These are phyloP conservation scores for Cyclostephanos invisitatus DNA, from an alignment of 108 stramenopile genomes.

Conservation along the genomic window DNA sequence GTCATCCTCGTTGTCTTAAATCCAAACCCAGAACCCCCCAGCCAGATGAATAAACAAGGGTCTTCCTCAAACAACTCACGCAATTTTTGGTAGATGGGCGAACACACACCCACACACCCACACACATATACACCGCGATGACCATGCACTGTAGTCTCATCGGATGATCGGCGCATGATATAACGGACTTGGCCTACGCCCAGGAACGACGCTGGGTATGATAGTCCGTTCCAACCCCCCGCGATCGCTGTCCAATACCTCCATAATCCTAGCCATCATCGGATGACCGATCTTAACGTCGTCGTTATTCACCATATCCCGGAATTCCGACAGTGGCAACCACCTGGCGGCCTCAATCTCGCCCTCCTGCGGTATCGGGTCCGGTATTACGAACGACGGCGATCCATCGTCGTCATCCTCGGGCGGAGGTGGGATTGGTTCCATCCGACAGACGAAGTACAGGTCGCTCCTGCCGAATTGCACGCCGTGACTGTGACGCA, in stretches of 20 bases:
- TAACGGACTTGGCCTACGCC: constrained; percentile 64
- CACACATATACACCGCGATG: too few relatives aligned
- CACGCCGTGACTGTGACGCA: constrained; percentile 82
- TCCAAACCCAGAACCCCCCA: too few relatives aligned
- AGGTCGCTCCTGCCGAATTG: constrained; percentile 76
- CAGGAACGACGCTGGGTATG: constrained; percentile 73
- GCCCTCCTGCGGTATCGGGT: constrained; percentile 63
- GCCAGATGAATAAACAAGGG: too few relatives aligned
- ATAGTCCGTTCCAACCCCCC: constrained; percentile 53
- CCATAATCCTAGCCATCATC: constrained; percentile 72
- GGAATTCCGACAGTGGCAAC: constrained; percentile 67
- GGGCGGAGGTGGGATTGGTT: constrained; percentile 52
- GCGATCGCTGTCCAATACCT: constrained; percentile 44
- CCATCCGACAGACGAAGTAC: constrained; percentile 74
- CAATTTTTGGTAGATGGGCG: too few relatives aligned
- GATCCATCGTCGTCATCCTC: constrained; percentile 46
- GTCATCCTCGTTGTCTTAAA: too few relatives aligned
- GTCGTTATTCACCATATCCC: constrained; percentile 56
- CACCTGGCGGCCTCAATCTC: constrained; percentile 73
- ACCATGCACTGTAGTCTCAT: neutral
- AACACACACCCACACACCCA: too few relatives aligned
- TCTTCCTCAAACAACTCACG: too few relatives aligned
- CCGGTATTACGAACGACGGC: constrained; percentile 54
- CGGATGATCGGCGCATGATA: constrained; percentile 55
- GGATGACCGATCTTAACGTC: constrained; percentile 64